phyloP scores from a whole-genome alignment of 2,329 filamentous ascomycete species.

The Fusarium coicis region DNA sequence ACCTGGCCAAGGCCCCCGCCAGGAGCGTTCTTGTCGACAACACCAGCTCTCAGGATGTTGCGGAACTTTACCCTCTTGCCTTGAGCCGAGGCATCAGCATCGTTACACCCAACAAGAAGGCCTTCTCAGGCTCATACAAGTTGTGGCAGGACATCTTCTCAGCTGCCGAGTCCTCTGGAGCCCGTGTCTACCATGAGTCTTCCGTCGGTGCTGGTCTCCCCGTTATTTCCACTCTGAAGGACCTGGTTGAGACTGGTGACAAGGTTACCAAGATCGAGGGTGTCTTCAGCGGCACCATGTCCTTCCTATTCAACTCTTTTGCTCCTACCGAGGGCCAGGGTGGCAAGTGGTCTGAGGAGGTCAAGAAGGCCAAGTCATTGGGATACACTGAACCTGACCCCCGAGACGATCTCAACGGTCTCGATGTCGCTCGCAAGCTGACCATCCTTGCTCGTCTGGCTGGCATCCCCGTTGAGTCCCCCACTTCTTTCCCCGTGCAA shows the following conservation, averaged over 20 bases:
- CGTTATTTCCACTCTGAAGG: conserved; percentile 91
- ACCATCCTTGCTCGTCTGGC: conserved; percentile 91
- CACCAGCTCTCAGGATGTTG: conserved; percentile 89
- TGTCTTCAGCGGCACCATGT: conserved; percentile 97
- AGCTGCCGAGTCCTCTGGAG: conserved; percentile 74
- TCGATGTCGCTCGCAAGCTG: conserved; percentile 94
- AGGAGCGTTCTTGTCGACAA: conserved; percentile 92
- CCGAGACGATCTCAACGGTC: conserved; percentile 85
- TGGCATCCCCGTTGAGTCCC: conserved; percentile 82
- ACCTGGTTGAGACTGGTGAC: conserved; percentile 94
- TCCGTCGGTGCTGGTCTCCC: conserved; percentile 94
- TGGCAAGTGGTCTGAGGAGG: conserved; percentile 90
- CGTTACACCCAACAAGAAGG: conserved; percentile 98
- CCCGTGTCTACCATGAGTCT: conserved; percentile 93
- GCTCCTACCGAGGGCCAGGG: conserved; percentile 79
- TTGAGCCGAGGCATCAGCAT: conserved; percentile 86
- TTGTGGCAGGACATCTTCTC: conserved; percentile 90
- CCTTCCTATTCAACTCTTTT: conserved; percentile 98
- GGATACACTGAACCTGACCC: conserved; percentile 94
- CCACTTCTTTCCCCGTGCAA: conserved; percentile 92
- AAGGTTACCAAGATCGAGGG: conserved; percentile 93
- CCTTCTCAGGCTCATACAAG: conserved; percentile 83
- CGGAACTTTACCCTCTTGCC: conserved; percentile 83
- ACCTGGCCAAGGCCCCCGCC: conserved; percentile 80
- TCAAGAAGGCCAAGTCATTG: conserved; percentile 89